Base-by-base conservation (phyloP, 2,329 filamentous ascomycete species). In the Cytospora piceicola region DNA sequence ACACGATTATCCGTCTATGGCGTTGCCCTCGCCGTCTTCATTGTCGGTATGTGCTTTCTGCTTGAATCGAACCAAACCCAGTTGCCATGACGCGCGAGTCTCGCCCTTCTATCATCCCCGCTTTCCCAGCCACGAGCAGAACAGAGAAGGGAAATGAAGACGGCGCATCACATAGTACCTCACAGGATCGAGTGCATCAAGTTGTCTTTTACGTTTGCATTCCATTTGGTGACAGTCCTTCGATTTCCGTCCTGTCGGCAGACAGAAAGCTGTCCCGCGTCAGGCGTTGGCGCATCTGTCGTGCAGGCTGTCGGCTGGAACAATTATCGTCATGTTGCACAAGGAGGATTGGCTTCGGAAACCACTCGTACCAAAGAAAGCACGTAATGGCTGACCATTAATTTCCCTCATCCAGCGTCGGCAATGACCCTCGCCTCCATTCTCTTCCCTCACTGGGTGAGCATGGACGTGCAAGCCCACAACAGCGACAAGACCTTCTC, bases 361-460 rank as follows among this genome's bases (percentile, higher is more conserved):
- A 32, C 30, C 3, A n/a, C 36, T 39, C 9, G n/a, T 6, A 49
- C 57, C 22, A 58, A 56, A 46, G 5, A 53, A 29, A 61, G 32
- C 27, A 54, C 36, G 22, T 58, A 32, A 58, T 60, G 61, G 69
- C 76, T 81, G 72, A 81, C 75, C 63, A 56, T 42, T 17, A 62
- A 52, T 55, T 56, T 61, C 56, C 62, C 56, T 61, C 32, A 49
- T 58, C 60, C 74, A 92, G 90, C 89, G 65, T 91, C 88, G 34
- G 84, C 84, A 68, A 86, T 93, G 83, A 91, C 90, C 29, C 81
- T 94, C 61, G 82, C 86, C 51, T 85, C 90, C 63, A 90, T 92
- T 70, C 79, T 86, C 67, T 82, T 90, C 56, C 90, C 91, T 20
- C 81, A 86, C 76, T 95, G 92, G 91, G 80, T 93, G 59, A 83